phyloP scores from a whole-genome alignment of 352 stramenopile species.

The Pythium vanterpoolii region DNA sequence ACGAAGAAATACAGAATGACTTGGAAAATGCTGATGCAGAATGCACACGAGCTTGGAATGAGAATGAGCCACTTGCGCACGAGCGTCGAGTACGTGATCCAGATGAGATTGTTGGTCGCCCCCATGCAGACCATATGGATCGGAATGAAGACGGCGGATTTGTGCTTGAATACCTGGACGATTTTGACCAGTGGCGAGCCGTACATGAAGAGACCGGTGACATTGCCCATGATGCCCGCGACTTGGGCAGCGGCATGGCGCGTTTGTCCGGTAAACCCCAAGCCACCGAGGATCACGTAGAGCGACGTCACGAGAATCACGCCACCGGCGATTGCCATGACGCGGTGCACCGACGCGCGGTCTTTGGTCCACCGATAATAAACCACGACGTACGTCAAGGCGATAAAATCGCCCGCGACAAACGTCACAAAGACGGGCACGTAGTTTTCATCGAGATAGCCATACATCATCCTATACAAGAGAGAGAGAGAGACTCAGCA shows the following conservation, averaged over 20 bases:
- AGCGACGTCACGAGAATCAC: conserved; percentile 32
- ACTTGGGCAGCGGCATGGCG: conserved; percentile 14
- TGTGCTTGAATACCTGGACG: conserved; percentile 40
- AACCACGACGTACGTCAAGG: conserved; percentile 38
- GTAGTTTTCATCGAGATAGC: conserved; percentile 42
- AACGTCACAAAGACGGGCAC: conserved; percentile 53
- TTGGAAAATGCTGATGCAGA: conserved; percentile 23
- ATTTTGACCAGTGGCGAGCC: conserved; percentile 53
- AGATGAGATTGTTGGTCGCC: conserved; percentile 45
- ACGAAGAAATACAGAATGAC: conserved; percentile 38
- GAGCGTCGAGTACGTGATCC: conserved; percentile 45
- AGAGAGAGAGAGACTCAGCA: neutral
- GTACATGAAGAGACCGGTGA: conserved; percentile 45
- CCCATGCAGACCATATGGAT: conserved; percentile 37
- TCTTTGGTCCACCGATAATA: conserved; percentile 41
- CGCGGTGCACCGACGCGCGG: neutral
- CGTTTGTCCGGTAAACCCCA: conserved; percentile 30
- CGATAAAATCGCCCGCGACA: conserved; percentile 28
- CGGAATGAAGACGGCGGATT: conserved; percentile 30
- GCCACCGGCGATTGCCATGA: neutral
- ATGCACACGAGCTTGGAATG: neutral
- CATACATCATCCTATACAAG: conserved; percentile 32
- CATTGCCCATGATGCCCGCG: conserved; percentile 36
- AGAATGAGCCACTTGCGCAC: conserved; percentile 42
- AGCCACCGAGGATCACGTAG: conserved; percentile 34